Conservation (phyloP, 805 yeast genomes). For the Candida koratica region DNA sequence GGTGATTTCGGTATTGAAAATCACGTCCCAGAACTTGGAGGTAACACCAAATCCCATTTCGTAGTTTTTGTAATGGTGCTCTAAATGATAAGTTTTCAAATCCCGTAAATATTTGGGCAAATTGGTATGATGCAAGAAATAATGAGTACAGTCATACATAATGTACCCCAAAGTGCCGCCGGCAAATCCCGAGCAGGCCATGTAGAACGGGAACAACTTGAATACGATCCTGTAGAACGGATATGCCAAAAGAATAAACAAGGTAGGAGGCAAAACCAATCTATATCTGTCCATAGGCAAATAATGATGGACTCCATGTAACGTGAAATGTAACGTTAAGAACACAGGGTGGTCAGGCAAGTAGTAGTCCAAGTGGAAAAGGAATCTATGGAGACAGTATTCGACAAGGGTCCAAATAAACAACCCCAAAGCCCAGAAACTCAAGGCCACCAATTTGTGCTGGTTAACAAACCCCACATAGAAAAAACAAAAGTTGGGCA, state of each 20-base stretch:
- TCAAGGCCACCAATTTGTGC: conserved; percentile 44
- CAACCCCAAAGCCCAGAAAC: conserved; percentile 74
- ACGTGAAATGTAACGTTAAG: conserved; percentile 77
- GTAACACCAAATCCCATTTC: conserved; percentile 97
- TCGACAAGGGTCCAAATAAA: conserved; percentile 93
- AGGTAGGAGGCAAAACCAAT: conserved; percentile 94
- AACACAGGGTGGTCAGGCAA: conserved; percentile 77
- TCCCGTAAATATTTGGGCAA: conserved; percentile 75
- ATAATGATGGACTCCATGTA: conserved; percentile 96
- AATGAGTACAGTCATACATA: conserved; percentile 90
- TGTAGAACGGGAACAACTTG: conserved; percentile 67
- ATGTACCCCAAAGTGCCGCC: conserved; percentile 96
- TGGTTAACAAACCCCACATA: conserved; percentile 52
- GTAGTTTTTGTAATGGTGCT: conserved; percentile 96
- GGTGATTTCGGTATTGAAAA: conserved; percentile 77
- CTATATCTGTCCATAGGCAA: conserved; percentile 94
- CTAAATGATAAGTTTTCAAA: conserved; percentile 86
- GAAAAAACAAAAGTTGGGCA: conserved; percentile 64
- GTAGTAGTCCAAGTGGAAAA: conserved; percentile 86
- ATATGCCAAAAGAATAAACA: conserved; percentile 63
- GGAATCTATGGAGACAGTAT: conserved; percentile 80
- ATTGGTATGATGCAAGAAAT: conserved; percentile 82
- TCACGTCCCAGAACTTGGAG: conserved; percentile 86
- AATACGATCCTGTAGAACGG: conserved; percentile 85
- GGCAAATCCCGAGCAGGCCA: conserved; percentile 89